Evolutionary conservation across 192 early-diverging fungal species (phyloP).

Genomic region (Haplosporangium gracile): DNA sequence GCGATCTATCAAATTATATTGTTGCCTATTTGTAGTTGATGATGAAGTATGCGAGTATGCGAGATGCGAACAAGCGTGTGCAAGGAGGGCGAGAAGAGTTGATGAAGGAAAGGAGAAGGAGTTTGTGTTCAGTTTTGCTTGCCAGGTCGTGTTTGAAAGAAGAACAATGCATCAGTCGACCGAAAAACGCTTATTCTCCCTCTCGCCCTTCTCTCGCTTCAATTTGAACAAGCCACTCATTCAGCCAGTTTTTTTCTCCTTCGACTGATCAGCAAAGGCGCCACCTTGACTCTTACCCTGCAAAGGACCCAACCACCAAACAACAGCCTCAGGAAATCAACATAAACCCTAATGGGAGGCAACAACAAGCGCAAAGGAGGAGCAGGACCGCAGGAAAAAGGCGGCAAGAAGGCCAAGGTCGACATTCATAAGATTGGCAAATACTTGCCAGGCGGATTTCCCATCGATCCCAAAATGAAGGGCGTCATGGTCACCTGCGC

Average conservation of each 20-base stretch:
- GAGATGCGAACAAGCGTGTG: background rate
- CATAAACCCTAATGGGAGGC: slow-evolving; percentile 20
- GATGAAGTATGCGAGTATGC: background rate
- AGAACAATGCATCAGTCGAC: background rate
- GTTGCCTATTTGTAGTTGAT: background rate
- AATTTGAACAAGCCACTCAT: too few relatives aligned
- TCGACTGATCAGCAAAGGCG: background rate
- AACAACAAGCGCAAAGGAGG: slow-evolving; percentile 56
- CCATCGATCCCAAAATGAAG: slow-evolving; percentile 59
- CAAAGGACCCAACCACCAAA: background rate
- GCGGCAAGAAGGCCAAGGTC: slow-evolving; percentile 40
- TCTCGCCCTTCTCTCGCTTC: background rate
- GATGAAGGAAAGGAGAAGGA: background rate
- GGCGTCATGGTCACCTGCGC: slow-evolving; percentile 67
- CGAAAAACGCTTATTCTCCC: background rate
- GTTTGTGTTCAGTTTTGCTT: background rate
- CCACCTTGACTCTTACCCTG: background rate
- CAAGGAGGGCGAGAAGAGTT: background rate
- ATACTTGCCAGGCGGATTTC: slow-evolving; percentile 55
- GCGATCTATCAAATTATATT: background rate
- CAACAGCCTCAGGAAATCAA: background rate
- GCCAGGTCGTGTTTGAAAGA: background rate
- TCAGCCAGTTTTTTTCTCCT: too few relatives aligned
- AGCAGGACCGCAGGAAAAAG: slow-evolving; percentile 11
- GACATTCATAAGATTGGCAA: slow-evolving; percentile 50